Evolutionary conservation across 768 basidiomycete genomes (phyloP).

Genomic region (Mycena rebaudengoi): DNA sequence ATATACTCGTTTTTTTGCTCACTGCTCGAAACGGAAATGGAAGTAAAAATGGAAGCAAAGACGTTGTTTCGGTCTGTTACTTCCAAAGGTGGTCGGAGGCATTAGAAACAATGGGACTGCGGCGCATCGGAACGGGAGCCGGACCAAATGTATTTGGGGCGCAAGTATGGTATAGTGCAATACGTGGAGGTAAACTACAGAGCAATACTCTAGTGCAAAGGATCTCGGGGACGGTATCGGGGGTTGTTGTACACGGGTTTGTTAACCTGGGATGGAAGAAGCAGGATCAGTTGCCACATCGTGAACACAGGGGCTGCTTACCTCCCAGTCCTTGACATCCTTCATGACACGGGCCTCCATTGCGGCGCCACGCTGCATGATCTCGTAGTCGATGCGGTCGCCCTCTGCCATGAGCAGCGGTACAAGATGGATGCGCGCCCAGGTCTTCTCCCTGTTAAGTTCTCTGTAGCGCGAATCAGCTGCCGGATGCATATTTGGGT

Average conservation of each 20-base stretch:
- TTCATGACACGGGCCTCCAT: constrained; percentile 95
- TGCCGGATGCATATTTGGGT: constrained; percentile 48
- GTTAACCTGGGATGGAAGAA: constrained; percentile 64
- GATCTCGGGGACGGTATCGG: constrained; percentile 56
- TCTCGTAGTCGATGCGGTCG: constrained; percentile 89
- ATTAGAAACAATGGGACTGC: constrained; percentile 15
- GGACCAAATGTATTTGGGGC: too few species aligned
- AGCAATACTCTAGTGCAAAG: neutral
- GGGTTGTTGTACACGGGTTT: constrained; percentile 88
- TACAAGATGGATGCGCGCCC: constrained; percentile 95
- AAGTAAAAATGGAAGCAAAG: constrained; percentile 14
- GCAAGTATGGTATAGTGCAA: too few species aligned
- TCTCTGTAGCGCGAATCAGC: constrained; percentile 74
- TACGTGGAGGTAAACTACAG: too few species aligned
- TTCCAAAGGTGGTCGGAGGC: too few species aligned
- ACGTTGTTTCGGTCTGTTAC: too few species aligned
- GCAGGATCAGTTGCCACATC: constrained; percentile 20
- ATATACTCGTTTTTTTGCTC: neutral
- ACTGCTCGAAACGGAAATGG: constrained; percentile 12
- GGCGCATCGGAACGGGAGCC: too few species aligned
- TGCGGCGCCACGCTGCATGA: constrained; percentile 76
- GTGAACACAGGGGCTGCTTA: constrained; percentile 52
- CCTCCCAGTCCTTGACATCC: constrained; percentile 94
- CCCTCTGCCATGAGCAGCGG: constrained; percentile 93
- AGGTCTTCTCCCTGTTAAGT: constrained; percentile 89